phyloP scores from a whole-genome alignment of 306 rosid species.

The Quercus bicolor region DNA sequence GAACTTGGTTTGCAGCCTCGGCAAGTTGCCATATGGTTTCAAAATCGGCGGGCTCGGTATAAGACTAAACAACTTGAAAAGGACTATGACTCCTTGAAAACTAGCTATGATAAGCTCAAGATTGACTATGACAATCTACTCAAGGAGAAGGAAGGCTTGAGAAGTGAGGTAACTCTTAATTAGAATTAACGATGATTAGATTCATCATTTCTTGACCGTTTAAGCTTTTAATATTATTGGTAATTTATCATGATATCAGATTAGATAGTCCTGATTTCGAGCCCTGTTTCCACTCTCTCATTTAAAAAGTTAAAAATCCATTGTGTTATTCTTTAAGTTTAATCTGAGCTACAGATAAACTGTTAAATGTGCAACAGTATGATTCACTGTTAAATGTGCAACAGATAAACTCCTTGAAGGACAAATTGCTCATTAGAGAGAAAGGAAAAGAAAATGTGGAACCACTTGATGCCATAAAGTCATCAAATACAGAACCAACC shows the following conservation, averaged over 20 bases:
- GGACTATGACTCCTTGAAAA: conserved; percentile 62
- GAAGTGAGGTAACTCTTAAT: conserved; percentile 47
- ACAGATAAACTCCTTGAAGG: conserved; percentile 67
- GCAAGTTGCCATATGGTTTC: conserved; percentile 97
- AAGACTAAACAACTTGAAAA: conserved; percentile 75
- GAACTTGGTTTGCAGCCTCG: conserved; percentile 87
- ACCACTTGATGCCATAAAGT: conserved; percentile 31
- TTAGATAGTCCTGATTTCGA: too few relatives aligned
- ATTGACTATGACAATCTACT: conserved; percentile 58
- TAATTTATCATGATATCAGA: too few relatives aligned
- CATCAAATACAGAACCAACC: conserved; percentile 37
- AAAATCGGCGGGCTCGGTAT: conserved; percentile 76
- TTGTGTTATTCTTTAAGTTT: not conserved
- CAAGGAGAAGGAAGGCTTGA: conserved; percentile 49
- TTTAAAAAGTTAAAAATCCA: too few relatives aligned
- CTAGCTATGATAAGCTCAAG: conserved; percentile 56
- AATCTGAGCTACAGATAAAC: conserved; percentile 30
- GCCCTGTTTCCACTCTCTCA: too few relatives aligned
- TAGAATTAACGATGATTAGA: too few relatives aligned
- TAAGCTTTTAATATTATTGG: too few relatives aligned
- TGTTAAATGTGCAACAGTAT: conserved; percentile 31
- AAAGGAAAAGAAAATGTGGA: conserved; percentile 38
- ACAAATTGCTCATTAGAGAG: conserved; percentile 37
- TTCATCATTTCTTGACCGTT: too few relatives aligned
- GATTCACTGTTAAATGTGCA: conserved; percentile 10